Evolutionary conservation across 352 stramenopile species (phyloP).

Genomic region (Globisporangium rhizosaccharum): DNA sequence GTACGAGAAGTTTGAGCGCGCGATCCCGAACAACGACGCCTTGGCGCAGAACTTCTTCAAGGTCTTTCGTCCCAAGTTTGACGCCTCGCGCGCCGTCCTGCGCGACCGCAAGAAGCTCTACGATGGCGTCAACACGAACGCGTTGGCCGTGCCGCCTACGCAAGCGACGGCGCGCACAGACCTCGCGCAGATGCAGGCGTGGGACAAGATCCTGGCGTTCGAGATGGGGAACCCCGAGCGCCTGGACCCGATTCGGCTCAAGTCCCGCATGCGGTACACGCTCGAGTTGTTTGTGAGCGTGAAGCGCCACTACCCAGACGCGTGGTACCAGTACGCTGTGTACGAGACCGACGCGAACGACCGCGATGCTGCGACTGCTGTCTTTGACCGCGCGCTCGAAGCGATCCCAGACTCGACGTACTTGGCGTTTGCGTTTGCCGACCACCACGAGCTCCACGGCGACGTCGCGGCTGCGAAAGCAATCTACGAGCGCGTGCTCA

Average conservation of each 20-base stretch:
- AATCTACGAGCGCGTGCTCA: constrained; percentile 79
- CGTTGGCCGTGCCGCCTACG: constrained; percentile 45
- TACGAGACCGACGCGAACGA: constrained; percentile 81
- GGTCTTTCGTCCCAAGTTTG: constrained; percentile 80
- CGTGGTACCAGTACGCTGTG: constrained; percentile 82
- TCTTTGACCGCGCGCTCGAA: constrained; percentile 75
- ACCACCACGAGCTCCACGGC: constrained; percentile 75
- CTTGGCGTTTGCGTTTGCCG: constrained; percentile 70
- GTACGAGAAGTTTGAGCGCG: constrained; percentile 85
- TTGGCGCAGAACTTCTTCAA: constrained; percentile 88
- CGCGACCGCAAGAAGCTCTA: constrained; percentile 83
- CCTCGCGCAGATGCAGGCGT: constrained; percentile 53
- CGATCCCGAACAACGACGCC: constrained; percentile 85
- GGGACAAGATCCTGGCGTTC: constrained; percentile 76
- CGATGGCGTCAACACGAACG: constrained; percentile 67
- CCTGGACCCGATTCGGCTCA: constrained; percentile 70
- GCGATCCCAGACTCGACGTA: constrained; percentile 78
- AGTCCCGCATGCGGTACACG: constrained; percentile 79
- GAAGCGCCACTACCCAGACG: constrained; percentile 70
- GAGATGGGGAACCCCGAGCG: constrained; percentile 78
- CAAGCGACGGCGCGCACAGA: constrained; percentile 27
- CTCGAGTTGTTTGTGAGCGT: constrained; percentile 78
- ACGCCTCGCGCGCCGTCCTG: constrained; percentile 69
- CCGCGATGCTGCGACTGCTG: constrained; percentile 45
- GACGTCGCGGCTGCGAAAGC: constrained; percentile 58